A percentile compares a stretch with the other conserved stretches of the same genome.
phyloP scores from a whole-genome alignment of 2,329 filamentous ascomycete species.

The Colletotrichum australisinense region DNA sequence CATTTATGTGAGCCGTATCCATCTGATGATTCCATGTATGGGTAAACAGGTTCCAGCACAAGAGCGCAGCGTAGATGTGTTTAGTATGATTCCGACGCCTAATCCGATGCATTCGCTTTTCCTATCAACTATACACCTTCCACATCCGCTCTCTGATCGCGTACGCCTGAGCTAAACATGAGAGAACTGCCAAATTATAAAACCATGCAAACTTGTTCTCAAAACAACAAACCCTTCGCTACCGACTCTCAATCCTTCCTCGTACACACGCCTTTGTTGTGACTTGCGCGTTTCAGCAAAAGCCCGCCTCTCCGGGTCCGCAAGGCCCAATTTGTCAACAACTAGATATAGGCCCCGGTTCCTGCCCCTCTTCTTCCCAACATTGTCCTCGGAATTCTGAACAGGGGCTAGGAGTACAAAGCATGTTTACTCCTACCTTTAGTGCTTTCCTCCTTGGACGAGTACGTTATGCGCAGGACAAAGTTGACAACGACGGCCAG shows the following conservation, averaged over 20 bases:
- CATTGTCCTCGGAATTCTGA: no score
- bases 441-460: constrained; percentile 45
- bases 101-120: constrained; percentile 15
- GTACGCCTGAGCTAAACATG: background rate
- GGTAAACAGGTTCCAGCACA: no score
- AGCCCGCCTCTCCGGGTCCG: background rate
- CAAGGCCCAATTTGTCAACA: background rate
- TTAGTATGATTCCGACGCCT: background rate
- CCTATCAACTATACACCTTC: background rate
- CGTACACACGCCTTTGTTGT: background rate
- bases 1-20: background rate
- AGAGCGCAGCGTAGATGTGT: background rate
- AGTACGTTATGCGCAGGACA: constrained; percentile 77
- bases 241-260: background rate
- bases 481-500: constrained; percentile 97
- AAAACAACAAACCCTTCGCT: background rate
- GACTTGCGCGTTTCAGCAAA: background rate
- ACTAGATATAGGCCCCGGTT: background rate
- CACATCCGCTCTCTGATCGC: background rate
- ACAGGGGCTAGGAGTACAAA: no score
- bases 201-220: background rate
- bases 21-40: background rate
- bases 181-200: background rate
- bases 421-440: background rate
- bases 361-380: no score